A percentile compares a stretch with the other conserved stretches of the same genome.
Evolutionary conservation across 2,329 filamentous ascomycete genomes (phyloP).

Genomic region (Pseudophaeomoniella oleicola): DNA sequence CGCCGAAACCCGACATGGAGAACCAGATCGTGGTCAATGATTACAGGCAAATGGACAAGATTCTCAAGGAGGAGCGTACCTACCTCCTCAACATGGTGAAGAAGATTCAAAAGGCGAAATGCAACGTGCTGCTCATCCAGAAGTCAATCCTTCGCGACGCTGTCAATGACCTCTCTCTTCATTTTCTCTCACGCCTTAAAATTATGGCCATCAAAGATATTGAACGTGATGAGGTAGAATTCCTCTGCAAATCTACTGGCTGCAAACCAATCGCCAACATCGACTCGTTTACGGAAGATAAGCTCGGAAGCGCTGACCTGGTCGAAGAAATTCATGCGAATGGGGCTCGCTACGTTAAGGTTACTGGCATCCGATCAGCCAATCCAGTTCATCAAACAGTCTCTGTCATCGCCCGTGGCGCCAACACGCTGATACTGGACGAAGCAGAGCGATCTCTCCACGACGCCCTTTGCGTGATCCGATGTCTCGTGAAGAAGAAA

Average conservation of each 20-base stretch:
- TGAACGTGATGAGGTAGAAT: conserved; percentile 96
- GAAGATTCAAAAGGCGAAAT: conserved; percentile 99
- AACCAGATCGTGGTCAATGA: conserved; percentile 99
- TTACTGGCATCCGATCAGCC: conserved; percentile 74
- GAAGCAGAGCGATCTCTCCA: conserved; percentile 94
- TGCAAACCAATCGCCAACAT: conserved; percentile 99
- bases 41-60: conserved; percentile 99
- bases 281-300: conserved; percentile 97
- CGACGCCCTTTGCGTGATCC: conserved; percentile 93
- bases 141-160: conserved; percentile 97
- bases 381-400: conserved; percentile 59
- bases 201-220: conserved; percentile 96
- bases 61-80: conserved; percentile 95
- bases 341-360: conserved; percentile 85
- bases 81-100: conserved; percentile 98
- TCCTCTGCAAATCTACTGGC: conserved; percentile 96
- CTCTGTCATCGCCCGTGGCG: conserved; percentile 84
- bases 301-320: conserved; percentile 83
- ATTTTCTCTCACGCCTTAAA: conserved; percentile 94
- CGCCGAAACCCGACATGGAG: conserved; percentile 98
- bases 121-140: conserved; percentile 94
- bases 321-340: conserved; percentile 82
- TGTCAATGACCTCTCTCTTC: conserved; percentile 91
- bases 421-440: conserved; percentile 86
- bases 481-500: conserved; percentile 98